A percentile compares a stretch with the other conserved stretches of the same genome.
Evolutionary conservation across 148 eudicot genomes (phyloP).

Genomic region (Rheum nobile): DNA sequence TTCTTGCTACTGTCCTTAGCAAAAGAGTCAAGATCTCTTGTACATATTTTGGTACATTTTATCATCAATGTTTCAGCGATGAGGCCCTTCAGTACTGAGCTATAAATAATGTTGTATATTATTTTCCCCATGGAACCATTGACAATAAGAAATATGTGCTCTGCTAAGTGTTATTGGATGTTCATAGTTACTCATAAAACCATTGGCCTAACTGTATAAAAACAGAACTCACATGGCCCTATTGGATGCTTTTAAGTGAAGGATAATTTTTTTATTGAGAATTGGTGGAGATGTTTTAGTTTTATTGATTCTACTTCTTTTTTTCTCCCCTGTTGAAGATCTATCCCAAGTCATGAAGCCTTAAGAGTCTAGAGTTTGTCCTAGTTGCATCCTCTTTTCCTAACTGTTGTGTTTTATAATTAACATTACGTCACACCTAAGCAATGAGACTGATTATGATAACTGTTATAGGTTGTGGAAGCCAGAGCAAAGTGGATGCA

Average conservation of each 20-base stretch:
- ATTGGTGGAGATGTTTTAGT: background rate
- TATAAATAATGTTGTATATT: background rate
- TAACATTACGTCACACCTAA: background rate
- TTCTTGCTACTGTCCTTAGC: background rate
- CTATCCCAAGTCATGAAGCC: background rate
- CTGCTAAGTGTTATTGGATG: background rate
- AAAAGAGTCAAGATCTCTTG: background rate
- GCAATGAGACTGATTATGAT: background rate
- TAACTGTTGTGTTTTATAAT: background rate
- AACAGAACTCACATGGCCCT: background rate
- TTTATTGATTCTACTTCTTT: background rate
- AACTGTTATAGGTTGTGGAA: conserved; percentile 32
- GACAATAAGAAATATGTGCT: background rate
- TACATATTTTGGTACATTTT: background rate
- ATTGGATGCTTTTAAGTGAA: background rate
- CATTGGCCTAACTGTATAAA: background rate
- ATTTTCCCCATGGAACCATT: background rate
- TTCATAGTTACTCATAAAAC: background rate
- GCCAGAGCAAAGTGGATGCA: conserved; percentile 87
- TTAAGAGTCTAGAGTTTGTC: background rate
- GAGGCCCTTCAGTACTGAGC: background rate
- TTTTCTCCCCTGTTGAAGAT: background rate
- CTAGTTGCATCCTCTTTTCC: background rate
- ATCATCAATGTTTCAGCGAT: background rate
- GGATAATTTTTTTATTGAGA: background rate